phyloP scores from a whole-genome alignment of 2,329 filamentous ascomycete species.

The Mollisia scopiformis region DNA sequence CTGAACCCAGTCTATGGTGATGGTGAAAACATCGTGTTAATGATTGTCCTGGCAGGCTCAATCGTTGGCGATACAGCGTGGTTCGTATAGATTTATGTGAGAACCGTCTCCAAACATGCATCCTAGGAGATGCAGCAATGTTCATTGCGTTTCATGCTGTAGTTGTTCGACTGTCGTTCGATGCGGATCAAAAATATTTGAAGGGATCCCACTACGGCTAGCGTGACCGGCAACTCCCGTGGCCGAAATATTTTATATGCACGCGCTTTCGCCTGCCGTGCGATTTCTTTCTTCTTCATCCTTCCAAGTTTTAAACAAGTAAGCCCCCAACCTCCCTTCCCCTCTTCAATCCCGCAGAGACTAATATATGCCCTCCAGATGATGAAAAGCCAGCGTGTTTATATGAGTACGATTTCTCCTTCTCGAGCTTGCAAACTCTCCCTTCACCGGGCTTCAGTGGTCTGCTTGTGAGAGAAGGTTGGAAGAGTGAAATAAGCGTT shows the following conservation, averaged over 20 bases:
- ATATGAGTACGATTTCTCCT: conserved; percentile 79
- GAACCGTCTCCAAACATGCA: conserved; percentile 3
- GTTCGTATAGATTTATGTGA: background rate
- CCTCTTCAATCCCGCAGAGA: conserved; percentile 4
- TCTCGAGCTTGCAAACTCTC: conserved; percentile 77
- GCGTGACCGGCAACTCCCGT: conserved; percentile 19
- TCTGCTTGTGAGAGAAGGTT: conserved; percentile 65
- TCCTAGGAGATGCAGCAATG: conserved; percentile 16
- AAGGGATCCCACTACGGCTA: conserved; percentile 33
- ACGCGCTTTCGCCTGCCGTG: conserved; percentile 36
- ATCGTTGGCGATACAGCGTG: background rate
- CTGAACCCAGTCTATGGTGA: conserved; percentile 9
- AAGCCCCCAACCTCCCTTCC: conserved; percentile 48
- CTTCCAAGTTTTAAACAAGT: conserved; percentile 99
- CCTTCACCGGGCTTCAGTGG: conserved; percentile 88
- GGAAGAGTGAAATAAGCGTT: conserved; percentile 96
- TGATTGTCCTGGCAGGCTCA: background rate
- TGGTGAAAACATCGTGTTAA: conserved; percentile 19
- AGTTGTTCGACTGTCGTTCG: background rate
- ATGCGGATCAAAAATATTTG: conserved; percentile 3
- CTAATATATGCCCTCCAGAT: conserved; percentile 63
- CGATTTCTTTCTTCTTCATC: conserved; percentile 69
- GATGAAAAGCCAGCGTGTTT: conserved; percentile 99
- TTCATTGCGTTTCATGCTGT: conserved; percentile 29
- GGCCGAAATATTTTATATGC: conserved; percentile 15